Base-by-base conservation (phyloP, 805 yeast genomes). In the Cephaloascus albidus region DNA sequence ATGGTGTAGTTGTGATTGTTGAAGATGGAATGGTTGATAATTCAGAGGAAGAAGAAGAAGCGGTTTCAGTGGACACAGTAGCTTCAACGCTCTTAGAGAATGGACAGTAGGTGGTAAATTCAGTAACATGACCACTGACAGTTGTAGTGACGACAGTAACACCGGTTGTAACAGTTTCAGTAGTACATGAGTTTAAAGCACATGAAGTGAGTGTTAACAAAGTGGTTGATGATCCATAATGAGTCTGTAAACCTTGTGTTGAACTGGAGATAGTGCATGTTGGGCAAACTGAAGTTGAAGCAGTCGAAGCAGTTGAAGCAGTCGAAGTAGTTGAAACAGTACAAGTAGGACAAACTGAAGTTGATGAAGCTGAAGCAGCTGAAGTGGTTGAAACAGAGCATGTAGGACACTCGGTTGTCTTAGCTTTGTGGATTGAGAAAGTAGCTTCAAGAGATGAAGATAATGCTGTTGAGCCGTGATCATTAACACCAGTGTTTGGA, bases 201-300 rank as follows among this genome's bases (percentile, higher is more conserved):
- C 60, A 55, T 17, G 50, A 47, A 26, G 60, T 55, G 30, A 52
- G 36, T 28, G 60, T 53, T 26, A 52, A 38, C 15, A 46, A 15
- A 27, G 54, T 50, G 36, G 53, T 44, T 8, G 16, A 10, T 5
- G 33, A 14, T 8, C 15, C 33, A 15, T 31, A 31, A 23, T 23
- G 28, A 23, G 28, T 23, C 28, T 23, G 28, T 6, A 8, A 23
- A 23, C 6, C 28, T 6, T 6, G 28, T n/a, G n/a, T n/a, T n/a
- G n/a, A n/a, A n/a, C n/a, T n/a, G n/a, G n/a, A n/a, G n/a, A n/a
- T n/a, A 12, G 28, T 23, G 12, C 28, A 23, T 8, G 28, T 23
- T 23, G 28, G 28, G 12, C 28, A 23, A 23, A 23, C 28, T 23
- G 28, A 23, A 6, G 28, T 8, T 12, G 28, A 23, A 6, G 28